These are phyloP conservation scores for Periglandula ipomoeae DNA, from an alignment of 2,329 filamentous ascomycete genomes.

Conservation along the genomic window DNA sequence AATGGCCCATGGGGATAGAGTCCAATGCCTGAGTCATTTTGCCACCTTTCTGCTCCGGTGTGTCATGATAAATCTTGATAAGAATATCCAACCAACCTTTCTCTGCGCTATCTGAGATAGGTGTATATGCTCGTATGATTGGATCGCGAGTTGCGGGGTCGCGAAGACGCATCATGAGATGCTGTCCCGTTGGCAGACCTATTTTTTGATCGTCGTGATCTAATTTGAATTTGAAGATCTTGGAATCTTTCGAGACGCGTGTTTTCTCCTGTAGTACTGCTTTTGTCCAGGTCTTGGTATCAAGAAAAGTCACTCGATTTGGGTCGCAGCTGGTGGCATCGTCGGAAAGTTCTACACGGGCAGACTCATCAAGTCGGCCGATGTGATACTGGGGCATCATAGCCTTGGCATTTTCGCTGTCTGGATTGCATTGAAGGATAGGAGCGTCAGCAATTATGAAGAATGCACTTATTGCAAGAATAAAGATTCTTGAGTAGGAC, in stretches of 20 bases:
- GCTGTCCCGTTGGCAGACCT: slow-evolving; percentile 76
- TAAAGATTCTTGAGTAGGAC: not conserved
- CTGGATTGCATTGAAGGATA: slow-evolving; percentile 31
- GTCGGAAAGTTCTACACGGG: slow-evolving; percentile 41
- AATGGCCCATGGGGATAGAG: slow-evolving; percentile 58
- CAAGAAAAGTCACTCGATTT: slow-evolving; percentile 56
- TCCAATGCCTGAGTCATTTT: slow-evolving; percentile 79
- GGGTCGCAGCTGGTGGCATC: slow-evolving; percentile 26
- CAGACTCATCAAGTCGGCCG: slow-evolving; percentile 59
- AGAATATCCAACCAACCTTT: slow-evolving; percentile 63
- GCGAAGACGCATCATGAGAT: slow-evolving; percentile 73
- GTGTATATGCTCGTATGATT: slow-evolving; percentile 82
- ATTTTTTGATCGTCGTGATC: slow-evolving; percentile 60
- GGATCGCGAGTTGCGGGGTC: slow-evolving; percentile 62
- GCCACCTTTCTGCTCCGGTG: slow-evolving; percentile 50
- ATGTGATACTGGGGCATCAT: slow-evolving; percentile 88
- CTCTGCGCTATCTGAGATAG: slow-evolving; percentile 55
- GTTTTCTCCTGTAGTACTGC: slow-evolving; percentile 59
- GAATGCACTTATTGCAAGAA: too few relatives aligned
- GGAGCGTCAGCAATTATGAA: not conserved
- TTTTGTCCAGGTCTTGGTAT: slow-evolving; percentile 64
- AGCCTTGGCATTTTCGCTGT: slow-evolving; percentile 81
- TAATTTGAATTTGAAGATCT: slow-evolving; percentile 72
- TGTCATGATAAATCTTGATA: slow-evolving; percentile 72
- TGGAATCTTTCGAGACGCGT: slow-evolving; percentile 66